Conservation (phyloP, 345 rosid genomes). For the Salix suchowensis region DNA sequence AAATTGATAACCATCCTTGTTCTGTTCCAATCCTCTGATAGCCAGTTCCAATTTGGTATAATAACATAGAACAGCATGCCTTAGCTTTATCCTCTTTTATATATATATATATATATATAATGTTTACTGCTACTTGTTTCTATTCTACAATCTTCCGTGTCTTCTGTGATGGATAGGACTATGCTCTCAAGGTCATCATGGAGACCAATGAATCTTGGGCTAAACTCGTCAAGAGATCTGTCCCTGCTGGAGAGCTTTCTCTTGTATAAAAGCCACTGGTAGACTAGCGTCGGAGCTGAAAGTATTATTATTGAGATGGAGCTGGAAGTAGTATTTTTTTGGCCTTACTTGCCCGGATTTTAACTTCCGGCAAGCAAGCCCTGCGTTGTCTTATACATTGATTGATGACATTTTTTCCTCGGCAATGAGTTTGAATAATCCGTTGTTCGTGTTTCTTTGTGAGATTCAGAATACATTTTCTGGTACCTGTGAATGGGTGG, state of each 20-base stretch:
- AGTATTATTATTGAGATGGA: background rate
- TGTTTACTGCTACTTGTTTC: background rate
- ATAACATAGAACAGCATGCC: background rate
- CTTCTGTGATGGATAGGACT: conserved; percentile 44
- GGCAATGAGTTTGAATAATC: background rate
- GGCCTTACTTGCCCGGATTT: background rate
- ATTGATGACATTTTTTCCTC: background rate
- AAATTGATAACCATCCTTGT: background rate
- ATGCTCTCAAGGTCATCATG: conserved; percentile 68
- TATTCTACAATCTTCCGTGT: background rate
- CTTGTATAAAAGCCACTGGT: conserved; percentile 26
- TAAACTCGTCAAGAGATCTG: conserved; percentile 69
- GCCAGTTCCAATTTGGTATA: background rate
- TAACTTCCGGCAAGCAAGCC: conserved; percentile 6
- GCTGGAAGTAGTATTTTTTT: background rate
- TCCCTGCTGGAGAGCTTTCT: conserved; percentile 60
- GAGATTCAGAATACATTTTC: background rate
- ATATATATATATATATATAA: background rate
- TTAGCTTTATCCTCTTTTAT: background rate
- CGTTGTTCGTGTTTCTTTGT: background rate
- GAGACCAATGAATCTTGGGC: conserved; percentile 88
- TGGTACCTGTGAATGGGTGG: background rate
- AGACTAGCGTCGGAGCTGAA: conserved; percentile 4
- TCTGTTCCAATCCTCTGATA: background rate
- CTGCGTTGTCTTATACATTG: background rate